Evolutionary conservation across 805 yeast genomes (phyloP), one percentile per base, ranked within the genome.

Genomic region (Teunomyces funiuensis): DNA sequence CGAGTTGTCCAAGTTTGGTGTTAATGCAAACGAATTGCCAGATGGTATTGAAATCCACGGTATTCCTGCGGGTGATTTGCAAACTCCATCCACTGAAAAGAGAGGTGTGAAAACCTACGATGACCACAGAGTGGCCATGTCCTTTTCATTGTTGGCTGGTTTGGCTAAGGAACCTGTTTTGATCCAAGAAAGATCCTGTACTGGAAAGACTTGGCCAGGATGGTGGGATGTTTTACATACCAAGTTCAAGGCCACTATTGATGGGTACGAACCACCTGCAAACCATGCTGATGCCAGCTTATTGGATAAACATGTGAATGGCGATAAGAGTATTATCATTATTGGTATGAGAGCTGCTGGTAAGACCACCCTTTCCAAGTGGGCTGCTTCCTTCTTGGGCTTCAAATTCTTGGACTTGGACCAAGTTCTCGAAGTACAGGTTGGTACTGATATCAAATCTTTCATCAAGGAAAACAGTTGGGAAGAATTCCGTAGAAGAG

Each of bases 281-380:
- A 45, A 47, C 7, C 44, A 45, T 41, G 51, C 45, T 13, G 52
- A 50, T 28, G 45, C 51, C 17, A 41, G 52, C 8, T 50, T 52
- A 20, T 45, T 47, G 41, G 44, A 46, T 16, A 54, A 56, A 20
- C 44, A 50, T 26, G 39, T 49, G 10, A 76, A 75, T 47, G 76
- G 71, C 28, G 62, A 70, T 37, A 75, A 73, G 49, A 79, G 87
- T 54, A 79, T 90, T 42, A 76, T 89, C 36, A 77, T 91, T 28
- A 85, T 93, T 59, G 99, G 99, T 31, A 93, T 93, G 99, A 79
- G 99, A 61, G 99, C 97, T 14, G 96, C 97, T 16, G 99, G 99
- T 15, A 93, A 93, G 65, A 79, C 95, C 3, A 84, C 96, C 1
- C 74, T 89, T 54, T 83, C 96, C 30, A 74, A 78, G 47, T 85